phyloP scores from a whole-genome alignment of 176 grass and related monocot species.

The Oryza glumipatula region DNA sequence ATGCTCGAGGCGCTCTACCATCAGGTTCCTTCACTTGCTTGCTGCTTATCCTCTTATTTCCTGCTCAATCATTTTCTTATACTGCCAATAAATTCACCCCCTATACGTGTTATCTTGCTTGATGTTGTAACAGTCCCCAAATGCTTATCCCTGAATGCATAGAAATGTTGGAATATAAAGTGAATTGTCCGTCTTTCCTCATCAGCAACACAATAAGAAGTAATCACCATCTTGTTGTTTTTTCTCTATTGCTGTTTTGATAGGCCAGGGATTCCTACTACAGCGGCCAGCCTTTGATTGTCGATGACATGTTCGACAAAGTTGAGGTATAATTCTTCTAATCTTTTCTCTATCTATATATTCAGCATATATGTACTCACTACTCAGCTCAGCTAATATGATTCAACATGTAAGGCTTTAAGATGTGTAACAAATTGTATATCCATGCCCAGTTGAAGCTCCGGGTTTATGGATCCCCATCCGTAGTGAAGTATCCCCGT shows the following conservation, averaged over 20 bases:
- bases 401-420: background rate
- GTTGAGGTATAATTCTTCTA: constrained; percentile 63
- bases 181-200: too few species aligned
- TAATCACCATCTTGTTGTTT: background rate
- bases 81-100: too few species aligned
- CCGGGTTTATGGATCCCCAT: constrained; percentile 86
- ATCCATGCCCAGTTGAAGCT: constrained; percentile 67
- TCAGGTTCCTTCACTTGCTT: constrained; percentile 39
- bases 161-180: too few species aligned
- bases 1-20: constrained; percentile 91
- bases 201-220: too few species aligned
- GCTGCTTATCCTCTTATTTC: too few species aligned
- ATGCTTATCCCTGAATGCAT: background rate
- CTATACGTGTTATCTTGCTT: background rate
- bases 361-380: background rate
- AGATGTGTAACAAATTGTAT: background rate
- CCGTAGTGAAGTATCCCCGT: constrained; percentile 86
- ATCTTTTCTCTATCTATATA: background rate
- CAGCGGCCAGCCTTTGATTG: constrained; percentile 83
- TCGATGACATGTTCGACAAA: constrained; percentile 97
- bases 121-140: background rate
- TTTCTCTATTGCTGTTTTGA: background rate
- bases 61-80: too few species aligned
- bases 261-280: constrained; percentile 97
- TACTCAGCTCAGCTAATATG: background rate